Percentiles rank a stretch among this genome's conserved stretches.
Conservation (phyloP, 441 rosid species). For the Euphorbia schlechtendalii region DNA sequence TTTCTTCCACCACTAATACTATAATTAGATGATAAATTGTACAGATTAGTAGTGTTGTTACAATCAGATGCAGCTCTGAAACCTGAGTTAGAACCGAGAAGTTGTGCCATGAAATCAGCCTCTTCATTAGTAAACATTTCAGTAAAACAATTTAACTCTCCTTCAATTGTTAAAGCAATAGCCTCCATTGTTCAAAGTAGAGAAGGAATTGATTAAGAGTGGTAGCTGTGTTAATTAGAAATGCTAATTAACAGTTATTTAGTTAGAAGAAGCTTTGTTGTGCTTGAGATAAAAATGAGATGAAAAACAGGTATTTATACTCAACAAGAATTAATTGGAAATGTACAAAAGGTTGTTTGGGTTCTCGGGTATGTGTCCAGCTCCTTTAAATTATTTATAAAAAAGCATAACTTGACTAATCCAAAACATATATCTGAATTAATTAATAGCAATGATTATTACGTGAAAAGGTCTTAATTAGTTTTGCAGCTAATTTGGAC, state of each 20-base stretch:
- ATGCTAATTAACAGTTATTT: not conserved
- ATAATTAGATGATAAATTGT: slow-evolving; percentile 18
- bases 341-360: too few species aligned
- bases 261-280: slow-evolving; percentile 11
- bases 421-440: slow-evolving; percentile 22
- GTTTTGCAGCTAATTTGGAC: slow-evolving; percentile 13
- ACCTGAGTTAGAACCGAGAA: slow-evolving; percentile 31
- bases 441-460: slow-evolving; percentile 17
- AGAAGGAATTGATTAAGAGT: slow-evolving; percentile 1
- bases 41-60: slow-evolving; percentile 11
- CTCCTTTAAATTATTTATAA: too few species aligned
- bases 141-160: slow-evolving; percentile 54
- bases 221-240: not conserved
- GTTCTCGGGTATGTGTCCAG: too few species aligned
- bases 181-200: slow-evolving; percentile 57
- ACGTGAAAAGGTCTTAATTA: not conserved
- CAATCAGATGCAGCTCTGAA: slow-evolving; percentile 17
- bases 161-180: slow-evolving; percentile 37
- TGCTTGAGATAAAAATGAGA: slow-evolving; percentile 23
- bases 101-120: slow-evolving; percentile 64
- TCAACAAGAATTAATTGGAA: slow-evolving; percentile 15
- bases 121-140: slow-evolving; percentile 55
- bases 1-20: slow-evolving; percentile 22
- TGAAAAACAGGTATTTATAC: slow-evolving; percentile 24
- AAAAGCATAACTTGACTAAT: slow-evolving; percentile 22